Base-by-base conservation (phyloP, 2,329 filamentous ascomycete species). In the Arachnomyces sp. region DNA sequence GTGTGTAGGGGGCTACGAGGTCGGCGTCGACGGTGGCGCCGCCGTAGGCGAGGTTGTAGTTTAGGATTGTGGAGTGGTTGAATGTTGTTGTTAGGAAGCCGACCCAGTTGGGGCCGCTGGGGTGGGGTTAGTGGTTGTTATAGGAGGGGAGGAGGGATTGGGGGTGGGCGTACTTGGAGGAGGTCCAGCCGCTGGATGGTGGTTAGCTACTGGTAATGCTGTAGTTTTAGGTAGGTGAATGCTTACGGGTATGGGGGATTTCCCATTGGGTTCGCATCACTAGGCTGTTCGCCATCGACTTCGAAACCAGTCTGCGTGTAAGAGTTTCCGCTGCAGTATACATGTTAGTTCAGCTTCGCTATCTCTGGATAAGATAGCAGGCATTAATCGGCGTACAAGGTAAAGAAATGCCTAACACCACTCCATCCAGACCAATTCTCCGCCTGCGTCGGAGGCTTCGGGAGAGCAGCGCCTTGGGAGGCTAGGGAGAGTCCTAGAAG, bases 301-400 rank as follows among this genome's bases (percentile, higher is more conserved):
- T 77, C 59, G 57, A 80, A 81, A 3, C 73, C 72, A 2, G 73
- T 76, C 43, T 71, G 67, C 2, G 72, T 72, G 58, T 76, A 77
- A 3, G 71, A 74, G 49, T 77, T 72, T 38, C 73, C 73, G 42
- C 68, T 70, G 42, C 38, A 12, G 12, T 13, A 2, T 3, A 20
- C 12, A 20, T 39, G 13, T n/a, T n/a, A 12, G 16, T 17, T 37
- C n/a, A n/a, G n/a, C n/a, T 20, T 18, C 3, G 16, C 25, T 13
- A 16, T 29, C 18, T 9, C 14, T 25, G 13, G 2, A 9, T 16
- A n/a, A 13, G 11, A 2, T 29, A n/a, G 15, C 8, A n/a, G 15
- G 28, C 2, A 11, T 15, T n/a, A 12, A 14, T 3, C 13, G 9
- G 7, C 38, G 9, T 34, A 39, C 38, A 39, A 39, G 28, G 28